A percentile compares a stretch with the other conserved stretches of the same genome.
Evolutionary conservation across 805 yeast genomes (phyloP).

Genomic region (Teunomyces tritomae): DNA sequence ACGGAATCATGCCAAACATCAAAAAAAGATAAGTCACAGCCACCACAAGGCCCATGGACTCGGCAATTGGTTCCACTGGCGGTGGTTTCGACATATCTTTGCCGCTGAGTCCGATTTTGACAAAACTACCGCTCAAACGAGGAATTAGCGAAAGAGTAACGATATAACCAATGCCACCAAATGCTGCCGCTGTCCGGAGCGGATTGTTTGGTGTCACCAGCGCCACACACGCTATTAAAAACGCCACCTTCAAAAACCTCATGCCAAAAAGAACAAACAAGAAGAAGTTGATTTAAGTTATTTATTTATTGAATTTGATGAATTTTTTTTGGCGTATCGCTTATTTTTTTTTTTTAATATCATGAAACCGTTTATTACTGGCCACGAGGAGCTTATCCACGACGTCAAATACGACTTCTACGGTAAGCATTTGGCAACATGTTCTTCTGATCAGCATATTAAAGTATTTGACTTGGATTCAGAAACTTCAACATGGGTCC

Average conservation of each 20-base stretch:
- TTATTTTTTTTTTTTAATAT: no score
- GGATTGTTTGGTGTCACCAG: slow-evolving; percentile 43
- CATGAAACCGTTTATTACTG: slow-evolving; percentile 74
- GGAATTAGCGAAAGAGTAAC: slow-evolving; percentile 67
- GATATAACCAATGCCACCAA: slow-evolving; percentile 64
- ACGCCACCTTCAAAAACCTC: slow-evolving; percentile 4
- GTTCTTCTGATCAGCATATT: slow-evolving; percentile 91
- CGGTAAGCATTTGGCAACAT: slow-evolving; percentile 89
- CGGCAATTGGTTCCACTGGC: slow-evolving; percentile 70
- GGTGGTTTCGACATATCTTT: slow-evolving; percentile 76
- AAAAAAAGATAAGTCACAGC: slow-evolving; percentile 77
- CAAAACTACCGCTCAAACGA: slow-evolving; percentile 59
- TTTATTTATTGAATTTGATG: no score
- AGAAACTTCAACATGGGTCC: slow-evolving; percentile 69
- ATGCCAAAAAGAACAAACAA: not conserved
- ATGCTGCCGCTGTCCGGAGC: slow-evolving; percentile 59
- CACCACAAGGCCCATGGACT: slow-evolving; percentile 87
- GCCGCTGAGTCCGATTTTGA: slow-evolving; percentile 80
- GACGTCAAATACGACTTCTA: slow-evolving; percentile 91
- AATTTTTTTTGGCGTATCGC: not conserved
- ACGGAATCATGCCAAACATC: slow-evolving; percentile 85
- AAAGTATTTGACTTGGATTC: slow-evolving; percentile 80
- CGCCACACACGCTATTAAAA: slow-evolving; percentile 19
- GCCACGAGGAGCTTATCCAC: slow-evolving; percentile 90
- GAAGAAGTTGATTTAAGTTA: no score